Base-by-base conservation (phyloP, 2,329 filamentous ascomycete species). In the Talaromyces sp. region DNA sequence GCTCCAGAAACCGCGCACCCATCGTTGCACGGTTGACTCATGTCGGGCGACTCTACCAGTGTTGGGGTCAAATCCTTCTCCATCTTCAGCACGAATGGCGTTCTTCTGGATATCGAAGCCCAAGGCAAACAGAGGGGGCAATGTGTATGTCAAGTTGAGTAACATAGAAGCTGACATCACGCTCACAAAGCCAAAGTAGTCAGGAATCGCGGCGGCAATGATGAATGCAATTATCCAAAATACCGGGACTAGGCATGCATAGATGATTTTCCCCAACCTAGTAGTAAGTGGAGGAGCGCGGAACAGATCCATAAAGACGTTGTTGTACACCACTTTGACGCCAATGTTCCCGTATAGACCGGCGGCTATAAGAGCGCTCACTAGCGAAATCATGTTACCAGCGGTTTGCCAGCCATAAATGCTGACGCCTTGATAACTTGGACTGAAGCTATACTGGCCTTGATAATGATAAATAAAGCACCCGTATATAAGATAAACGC, bases 401-500 rank as follows among this genome's bases (percentile, higher is more conserved):
- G 67, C 68, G 3, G 67, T 69, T 63, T 74, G 72, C 67, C 70
- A 76, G 6, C 67, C 69, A 36, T 76, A 76, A n/a, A 60, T 36
- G 14, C 61, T 63, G 52, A 65, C 63, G 8, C 63, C 63, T 27
- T 63, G 61, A 40, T 65, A 65, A 18, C 61, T 63, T 12, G 62
- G 60, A n/a, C 63, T 61, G 50, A 63, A 65, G 23, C 59, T 54
- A 47, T 65, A 82, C 63, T 83, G 79, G 14, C 81, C 81, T 67
- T 82, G 79, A 55, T 75, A 78, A 36, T 71, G 69, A 68, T 83
- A 83, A 1, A 81, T 72, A 62, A 78, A 79, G 64, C 81, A 68
- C 4, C 81, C 81, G 63, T 80, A 81, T 54, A 79, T 76, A 60
- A 83, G 72, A 63, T 83, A 82, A 61, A 77, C 72, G 53, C 69